A percentile compares a stretch with the other conserved stretches of the same genome.
Conservation (phyloP, 2,329 filamentous ascomycete genomes). For the Neopestalotiopsis rosae region DNA sequence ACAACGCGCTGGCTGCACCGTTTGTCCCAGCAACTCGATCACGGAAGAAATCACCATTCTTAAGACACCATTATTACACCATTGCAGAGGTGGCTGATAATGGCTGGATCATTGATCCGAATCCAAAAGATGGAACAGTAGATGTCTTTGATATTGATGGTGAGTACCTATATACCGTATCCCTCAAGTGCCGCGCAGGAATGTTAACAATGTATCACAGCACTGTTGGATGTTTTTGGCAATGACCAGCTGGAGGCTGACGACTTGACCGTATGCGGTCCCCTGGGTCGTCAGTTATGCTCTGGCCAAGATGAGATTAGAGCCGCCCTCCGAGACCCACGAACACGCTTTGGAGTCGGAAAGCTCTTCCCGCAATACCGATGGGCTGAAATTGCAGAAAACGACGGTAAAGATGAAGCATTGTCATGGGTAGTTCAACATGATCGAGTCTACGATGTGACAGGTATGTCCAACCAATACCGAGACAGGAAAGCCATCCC, state of each 20-base stretch:
- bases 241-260: neutral
- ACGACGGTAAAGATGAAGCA: neutral
- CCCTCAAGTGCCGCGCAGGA: neutral
- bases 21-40: neutral
- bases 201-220: neutral
- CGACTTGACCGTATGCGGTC: slow-evolving; percentile 1
- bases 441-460: slow-evolving; percentile 2
- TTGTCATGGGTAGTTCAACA: neutral
- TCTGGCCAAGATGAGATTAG: neutral
- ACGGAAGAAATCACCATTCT: neutral
- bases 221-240: neutral
- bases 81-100: slow-evolving; percentile 7
- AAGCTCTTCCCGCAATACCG: slow-evolving; percentile 9
- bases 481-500: neutral
- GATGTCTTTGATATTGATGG: slow-evolving; percentile 14
- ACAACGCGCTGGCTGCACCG: no score
- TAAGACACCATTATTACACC: neutral
- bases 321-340: neutral
- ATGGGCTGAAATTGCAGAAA: neutral
- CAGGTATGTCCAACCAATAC: neutral
- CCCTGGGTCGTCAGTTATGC: slow-evolving; percentile 2
- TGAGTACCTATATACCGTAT: neutral
- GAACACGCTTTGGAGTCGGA: neutral
- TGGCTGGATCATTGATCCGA: slow-evolving; percentile 5
- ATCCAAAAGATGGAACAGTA: neutral